Conservation (phyloP, 2,329 filamentous ascomycete genomes). For the Gnomoniopsis smithogilvyi region DNA sequence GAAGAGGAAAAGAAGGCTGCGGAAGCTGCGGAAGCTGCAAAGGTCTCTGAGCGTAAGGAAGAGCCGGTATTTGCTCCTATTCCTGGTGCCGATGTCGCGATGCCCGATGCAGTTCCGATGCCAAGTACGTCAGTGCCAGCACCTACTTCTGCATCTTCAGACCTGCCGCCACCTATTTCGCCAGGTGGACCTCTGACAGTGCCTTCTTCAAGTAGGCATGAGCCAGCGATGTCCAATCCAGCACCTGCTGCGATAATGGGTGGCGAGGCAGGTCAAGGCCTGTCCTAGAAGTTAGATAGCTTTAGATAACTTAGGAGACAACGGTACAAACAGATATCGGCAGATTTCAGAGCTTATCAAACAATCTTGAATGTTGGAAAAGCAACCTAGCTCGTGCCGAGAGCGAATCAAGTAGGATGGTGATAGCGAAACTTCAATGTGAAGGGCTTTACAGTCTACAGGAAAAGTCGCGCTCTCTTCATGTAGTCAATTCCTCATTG, state of each 20-base stretch:
- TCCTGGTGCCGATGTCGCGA: not conserved
- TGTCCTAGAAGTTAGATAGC: not conserved
- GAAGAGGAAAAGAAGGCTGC: constrained; percentile 3
- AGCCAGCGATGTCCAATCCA: not conserved
- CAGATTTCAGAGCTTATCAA: too few species aligned
- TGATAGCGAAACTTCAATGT: too few species aligned
- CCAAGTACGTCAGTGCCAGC: not conserved
- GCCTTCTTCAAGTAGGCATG: not conserved
- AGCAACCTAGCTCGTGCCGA: too few species aligned
- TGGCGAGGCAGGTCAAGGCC: not conserved
- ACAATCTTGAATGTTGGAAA: too few species aligned
- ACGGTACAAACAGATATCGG: too few species aligned
- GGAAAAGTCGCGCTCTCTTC: too few species aligned
- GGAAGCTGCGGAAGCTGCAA: not conserved
- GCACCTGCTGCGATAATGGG: not conserved
- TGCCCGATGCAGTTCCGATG: not conserved
- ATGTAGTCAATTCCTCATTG: too few species aligned
- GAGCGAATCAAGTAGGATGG: too few species aligned
- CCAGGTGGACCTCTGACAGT: constrained; percentile 12
- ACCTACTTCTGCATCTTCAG: not conserved
- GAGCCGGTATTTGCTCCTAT: not conserved
- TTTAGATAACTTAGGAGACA: not conserved
- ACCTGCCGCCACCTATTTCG: constrained; percentile 6
- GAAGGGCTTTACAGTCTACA: too few species aligned
- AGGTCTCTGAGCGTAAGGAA: not conserved